Base-by-base conservation (phyloP, 306 rosid species). In the Mucuna pruriens region DNA sequence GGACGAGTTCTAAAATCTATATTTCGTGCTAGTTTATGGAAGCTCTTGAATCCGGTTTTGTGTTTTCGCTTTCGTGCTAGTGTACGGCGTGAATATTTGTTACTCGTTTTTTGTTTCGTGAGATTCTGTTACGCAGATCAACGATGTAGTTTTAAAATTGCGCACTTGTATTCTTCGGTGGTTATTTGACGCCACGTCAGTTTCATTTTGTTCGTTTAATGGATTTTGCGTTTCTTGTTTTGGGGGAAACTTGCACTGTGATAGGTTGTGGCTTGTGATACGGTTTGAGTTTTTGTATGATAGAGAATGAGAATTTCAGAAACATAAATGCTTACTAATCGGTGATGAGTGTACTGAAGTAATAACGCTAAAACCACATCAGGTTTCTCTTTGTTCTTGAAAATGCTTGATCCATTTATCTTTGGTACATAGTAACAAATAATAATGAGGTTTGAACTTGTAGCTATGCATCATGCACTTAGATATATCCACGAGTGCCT, bases 41-140 rank as follows among this genome's bases (percentile, higher is more conserved):
- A 68, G 11, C 64, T 66, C 60, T 60, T 54, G 17, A n/a, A 60
- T 74, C 72, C 71, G 9, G 23, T 58, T n/a, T 23, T 26, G 31
- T 6, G 51, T 19, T 29, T n/a, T 54, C 62, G 62, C 48, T 34
- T 3, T 58, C 49, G 7, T 40, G 54, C 57, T 63, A 25, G 2
- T 52, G 15, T 25, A 16, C n/a, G 13, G 75, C 65, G 23, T 57
- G 22, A 40, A 25, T 36, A 13, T 45, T 5, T 36, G 60, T 75
- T 31, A 31, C 23, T 48, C 7, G 19, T 44, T 77, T 83, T 29
- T 72, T 9, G 49, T 83, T 38, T 45, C 6, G 72, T 51, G 48
- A 40, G 57, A 62, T 81, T 79, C 69, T 34, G 83, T 48, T 25
- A 67, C 36, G 78, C 76, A 5, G 79, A 46, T 81, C 48, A 62